A percentile compares a stretch with the other conserved stretches of the same genome.
These are phyloP conservation scores for Aspergillus piperis DNA, from an alignment of 2,329 filamentous ascomycete genomes.

Conservation along the genomic window DNA sequence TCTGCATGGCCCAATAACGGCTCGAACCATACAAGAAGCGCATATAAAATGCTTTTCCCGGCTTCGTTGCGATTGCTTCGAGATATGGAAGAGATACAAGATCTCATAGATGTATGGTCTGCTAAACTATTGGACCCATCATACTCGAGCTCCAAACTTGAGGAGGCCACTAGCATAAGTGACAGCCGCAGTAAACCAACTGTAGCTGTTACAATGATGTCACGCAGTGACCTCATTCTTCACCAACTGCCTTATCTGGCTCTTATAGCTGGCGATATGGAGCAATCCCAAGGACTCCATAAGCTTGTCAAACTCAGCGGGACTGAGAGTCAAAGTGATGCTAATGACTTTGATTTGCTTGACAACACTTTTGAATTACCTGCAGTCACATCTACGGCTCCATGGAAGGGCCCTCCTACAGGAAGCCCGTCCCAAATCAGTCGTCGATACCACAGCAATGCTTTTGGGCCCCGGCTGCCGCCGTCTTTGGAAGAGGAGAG, in stretches of 20 bases:
- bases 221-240: slow-evolving; percentile 56
- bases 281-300: slow-evolving; percentile 60
- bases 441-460: slow-evolving; percentile 23
- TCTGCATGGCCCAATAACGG: slow-evolving; percentile 43
- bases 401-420: background rate
- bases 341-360: background rate
- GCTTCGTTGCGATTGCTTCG: slow-evolving; percentile 81
- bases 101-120: slow-evolving; percentile 55
- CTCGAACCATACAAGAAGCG: slow-evolving; percentile 52
- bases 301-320: slow-evolving; percentile 55
- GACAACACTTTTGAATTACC: background rate
- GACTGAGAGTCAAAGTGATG: background rate
- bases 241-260: slow-evolving; percentile 86
- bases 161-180: background rate
- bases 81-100: slow-evolving; percentile 77
- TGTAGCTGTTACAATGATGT: slow-evolving; percentile 33
- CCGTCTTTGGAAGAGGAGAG: slow-evolving; percentile 57
- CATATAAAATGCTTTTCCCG: slow-evolving; percentile 91
- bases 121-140: slow-evolving; percentile 40
- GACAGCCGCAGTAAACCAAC: slow-evolving; percentile 6
- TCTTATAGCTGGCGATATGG: slow-evolving; percentile 54
- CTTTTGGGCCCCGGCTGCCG: slow-evolving; percentile 24
- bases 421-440: background rate
- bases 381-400: slow-evolving; percentile 13
- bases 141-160: slow-evolving; percentile 16